Evolutionary conservation across 2,329 filamentous ascomycete genomes (phyloP).

Genomic region (Ophiostoma quercus): DNA sequence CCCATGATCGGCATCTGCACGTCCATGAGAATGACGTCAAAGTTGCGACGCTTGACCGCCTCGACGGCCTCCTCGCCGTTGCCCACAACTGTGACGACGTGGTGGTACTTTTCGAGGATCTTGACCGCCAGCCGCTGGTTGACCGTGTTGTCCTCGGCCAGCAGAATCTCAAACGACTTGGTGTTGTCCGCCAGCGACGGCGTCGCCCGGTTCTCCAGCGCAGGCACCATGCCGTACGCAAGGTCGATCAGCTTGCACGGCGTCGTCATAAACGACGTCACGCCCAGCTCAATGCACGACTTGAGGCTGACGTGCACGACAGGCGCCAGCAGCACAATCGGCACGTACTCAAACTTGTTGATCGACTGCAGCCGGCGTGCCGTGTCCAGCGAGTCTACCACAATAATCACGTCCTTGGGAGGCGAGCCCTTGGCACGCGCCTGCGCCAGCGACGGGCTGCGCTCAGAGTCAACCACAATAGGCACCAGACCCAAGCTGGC

Average conservation of each 20-base stretch:
- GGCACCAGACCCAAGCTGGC: constrained; percentile 73
- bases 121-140: constrained; percentile 95
- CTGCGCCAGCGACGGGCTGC: constrained; percentile 53
- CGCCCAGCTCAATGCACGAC: constrained; percentile 87
- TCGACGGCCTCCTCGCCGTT: constrained; percentile 93
- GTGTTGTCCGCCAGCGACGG: constrained; percentile 90
- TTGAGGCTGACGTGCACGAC: constrained; percentile 88
- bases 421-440: constrained; percentile 53
- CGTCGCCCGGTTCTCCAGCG: constrained; percentile 85
- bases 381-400: constrained; percentile 89
- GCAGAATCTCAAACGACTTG: constrained; percentile 87
- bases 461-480: constrained; percentile 76
- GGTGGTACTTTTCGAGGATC: constrained; percentile 95
- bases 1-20: constrained; percentile 99
- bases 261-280: constrained; percentile 98
- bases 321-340: constrained; percentile 85
- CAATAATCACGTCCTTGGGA: constrained; percentile 90
- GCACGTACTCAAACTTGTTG: constrained; percentile 96
- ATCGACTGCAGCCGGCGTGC: constrained; percentile 79
- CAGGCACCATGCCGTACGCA: constrained; percentile 92
- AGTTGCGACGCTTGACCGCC: constrained; percentile 84
- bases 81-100: constrained; percentile 84
- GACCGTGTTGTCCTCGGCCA: constrained; percentile 95
- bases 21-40: constrained; percentile 97
- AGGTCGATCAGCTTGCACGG: constrained; percentile 91